Evolutionary conservation across 2,329 filamentous ascomycete species (phyloP).

Genomic region (Fusarium succisae): DNA sequence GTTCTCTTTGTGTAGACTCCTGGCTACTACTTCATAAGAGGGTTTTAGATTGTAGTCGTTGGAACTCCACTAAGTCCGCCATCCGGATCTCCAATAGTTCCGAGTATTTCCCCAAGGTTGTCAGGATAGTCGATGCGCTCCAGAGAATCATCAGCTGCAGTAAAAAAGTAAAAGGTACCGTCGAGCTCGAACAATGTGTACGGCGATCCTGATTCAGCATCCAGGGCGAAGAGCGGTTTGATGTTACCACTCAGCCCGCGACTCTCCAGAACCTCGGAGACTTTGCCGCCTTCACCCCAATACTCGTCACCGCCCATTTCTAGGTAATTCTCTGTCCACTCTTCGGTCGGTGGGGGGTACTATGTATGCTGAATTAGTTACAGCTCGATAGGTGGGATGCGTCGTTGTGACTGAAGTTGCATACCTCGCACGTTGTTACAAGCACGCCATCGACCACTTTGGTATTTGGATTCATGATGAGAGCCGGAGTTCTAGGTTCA

Average conservation of each 20-base stretch:
- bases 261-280: background rate
- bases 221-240: background rate
- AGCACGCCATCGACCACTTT: background rate
- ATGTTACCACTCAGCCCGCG: background rate
- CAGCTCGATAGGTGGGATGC: background rate
- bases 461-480: background rate
- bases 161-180: background rate
- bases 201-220: background rate
- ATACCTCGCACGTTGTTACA: background rate
- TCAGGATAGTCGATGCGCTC: background rate
- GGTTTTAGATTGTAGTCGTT: background rate
- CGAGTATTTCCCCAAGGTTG: background rate
- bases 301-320: background rate
- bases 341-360: background rate
- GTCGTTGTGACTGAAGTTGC: too few species aligned
- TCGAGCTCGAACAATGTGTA: background rate
- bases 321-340: background rate
- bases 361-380: accelerated
- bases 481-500: background rate
- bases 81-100: background rate
- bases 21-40: background rate
- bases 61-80: background rate
- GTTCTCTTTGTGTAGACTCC: background rate
- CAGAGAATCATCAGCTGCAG: background rate
- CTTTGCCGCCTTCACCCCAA: background rate